A percentile compares a stretch with the other conserved stretches of the same genome.
phyloP scores from a whole-genome alignment of 441 rosid species.

The Rhodomyrtus psidioides region DNA sequence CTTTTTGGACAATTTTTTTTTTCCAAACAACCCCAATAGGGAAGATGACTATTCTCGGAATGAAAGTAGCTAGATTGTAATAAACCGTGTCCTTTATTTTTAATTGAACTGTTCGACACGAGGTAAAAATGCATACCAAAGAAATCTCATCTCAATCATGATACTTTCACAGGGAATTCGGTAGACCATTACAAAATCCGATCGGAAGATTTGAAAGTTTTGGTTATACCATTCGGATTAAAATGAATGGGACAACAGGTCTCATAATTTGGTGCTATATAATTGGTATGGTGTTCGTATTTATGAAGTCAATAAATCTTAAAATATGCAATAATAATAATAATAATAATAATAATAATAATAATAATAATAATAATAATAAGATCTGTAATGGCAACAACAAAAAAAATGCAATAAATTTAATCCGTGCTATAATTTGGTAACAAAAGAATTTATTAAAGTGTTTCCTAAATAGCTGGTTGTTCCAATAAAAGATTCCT shows the following conservation, averaged over 20 bases:
- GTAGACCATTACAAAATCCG: neutral
- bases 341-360: no score
- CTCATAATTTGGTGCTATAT: neutral
- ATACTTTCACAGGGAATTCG: neutral
- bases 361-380: no score
- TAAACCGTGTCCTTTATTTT: neutral
- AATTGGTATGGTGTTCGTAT: neutral
- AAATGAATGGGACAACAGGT: neutral
- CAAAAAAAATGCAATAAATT: neutral
- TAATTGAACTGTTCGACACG: neutral
- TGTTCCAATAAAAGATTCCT: neutral
- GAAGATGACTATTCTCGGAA: neutral
- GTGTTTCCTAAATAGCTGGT: neutral
- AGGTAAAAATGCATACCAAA: neutral
- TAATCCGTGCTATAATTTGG: neutral
- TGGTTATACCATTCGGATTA: neutral
- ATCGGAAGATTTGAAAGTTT: neutral
- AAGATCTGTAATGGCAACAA: neutral
- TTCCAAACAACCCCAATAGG: neutral
- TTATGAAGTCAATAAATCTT: neutral
- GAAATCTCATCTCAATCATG: neutral
- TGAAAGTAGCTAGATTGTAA: neutral
- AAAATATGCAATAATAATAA: neutral
- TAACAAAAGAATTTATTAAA: neutral
- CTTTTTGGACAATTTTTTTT: neutral